Conservation (phyloP, 177 flowering plant species). For the Vitis hybrid region DNA sequence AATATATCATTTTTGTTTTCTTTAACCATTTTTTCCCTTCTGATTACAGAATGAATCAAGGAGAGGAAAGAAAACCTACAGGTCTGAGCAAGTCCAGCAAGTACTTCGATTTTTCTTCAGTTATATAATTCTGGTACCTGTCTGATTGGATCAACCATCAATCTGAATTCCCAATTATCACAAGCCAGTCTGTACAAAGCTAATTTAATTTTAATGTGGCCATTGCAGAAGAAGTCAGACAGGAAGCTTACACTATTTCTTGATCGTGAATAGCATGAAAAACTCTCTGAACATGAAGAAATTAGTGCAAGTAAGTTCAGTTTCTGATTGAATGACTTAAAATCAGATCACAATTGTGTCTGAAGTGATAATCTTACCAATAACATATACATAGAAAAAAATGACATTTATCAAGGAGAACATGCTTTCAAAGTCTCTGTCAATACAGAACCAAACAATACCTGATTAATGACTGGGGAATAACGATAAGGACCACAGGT, state of each 20-base stretch:
- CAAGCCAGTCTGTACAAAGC: not conserved
- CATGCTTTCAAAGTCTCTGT: too few relatives aligned
- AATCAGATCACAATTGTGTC: not conserved
- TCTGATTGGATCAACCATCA: conserved; percentile 12
- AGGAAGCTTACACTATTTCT: conserved; percentile 60
- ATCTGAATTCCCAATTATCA: not conserved
- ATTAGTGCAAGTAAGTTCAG: conserved; percentile 11
- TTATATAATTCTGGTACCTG: conserved; percentile 90
- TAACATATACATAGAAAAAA: not conserved
- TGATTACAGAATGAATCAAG: not conserved
- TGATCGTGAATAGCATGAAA: conserved; percentile 28
- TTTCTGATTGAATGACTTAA: not conserved
- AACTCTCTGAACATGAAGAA: conserved; percentile 55
- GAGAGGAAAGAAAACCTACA: conserved; percentile 38
- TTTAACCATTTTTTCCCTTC: not conserved
- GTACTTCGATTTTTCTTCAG: conserved; percentile 55
- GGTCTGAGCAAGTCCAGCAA: conserved; percentile 69
- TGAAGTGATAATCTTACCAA: not conserved
- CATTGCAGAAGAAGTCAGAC: conserved; percentile 2
- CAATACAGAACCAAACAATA: conserved; percentile 13
- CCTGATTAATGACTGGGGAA: conserved; percentile 82
- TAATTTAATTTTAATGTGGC: not conserved
- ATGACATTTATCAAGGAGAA: not conserved
- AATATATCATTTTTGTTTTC: too few relatives aligned
- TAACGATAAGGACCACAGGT: conserved; percentile 73